Evolutionary conservation across 2,329 filamentous ascomycete genomes (phyloP).

Genomic region (Fusarium sp.): DNA sequence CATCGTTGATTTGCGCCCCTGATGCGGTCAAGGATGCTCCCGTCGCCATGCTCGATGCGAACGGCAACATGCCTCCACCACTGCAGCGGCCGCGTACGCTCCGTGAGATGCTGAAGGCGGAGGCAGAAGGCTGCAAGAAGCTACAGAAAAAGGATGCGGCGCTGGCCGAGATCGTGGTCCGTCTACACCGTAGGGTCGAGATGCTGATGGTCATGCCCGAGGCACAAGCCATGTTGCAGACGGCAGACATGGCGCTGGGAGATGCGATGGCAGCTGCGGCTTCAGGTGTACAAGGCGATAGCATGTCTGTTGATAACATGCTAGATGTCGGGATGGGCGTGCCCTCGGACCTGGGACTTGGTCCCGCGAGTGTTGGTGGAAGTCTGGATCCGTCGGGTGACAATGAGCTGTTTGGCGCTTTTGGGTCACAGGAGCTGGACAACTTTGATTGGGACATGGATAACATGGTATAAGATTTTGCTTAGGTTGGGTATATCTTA

Average conservation of each 20-base stretch:
- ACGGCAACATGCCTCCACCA: constrained; percentile 49
- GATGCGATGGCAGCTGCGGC: constrained; percentile 58
- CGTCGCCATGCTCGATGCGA: constrained; percentile 46
- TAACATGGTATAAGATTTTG: constrained; percentile 4
- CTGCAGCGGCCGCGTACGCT: constrained; percentile 65
- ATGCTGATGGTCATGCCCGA: constrained; percentile 65
- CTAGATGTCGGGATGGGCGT: constrained; percentile 60
- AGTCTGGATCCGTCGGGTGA: constrained; percentile 48
- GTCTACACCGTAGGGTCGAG: constrained; percentile 72
- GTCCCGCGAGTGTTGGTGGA: constrained; percentile 48
- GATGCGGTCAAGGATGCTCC: constrained; percentile 60
- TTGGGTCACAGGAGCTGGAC: constrained; percentile 55
- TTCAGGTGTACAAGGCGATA: constrained; percentile 52
- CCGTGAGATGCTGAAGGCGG: constrained; percentile 67
- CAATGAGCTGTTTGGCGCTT: constrained; percentile 52
- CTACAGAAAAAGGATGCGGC: constrained; percentile 66
- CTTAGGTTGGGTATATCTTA: background rate
- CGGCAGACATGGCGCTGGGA: constrained; percentile 53
- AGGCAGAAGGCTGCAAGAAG: constrained; percentile 67
- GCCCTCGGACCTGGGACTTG: constrained; percentile 52
- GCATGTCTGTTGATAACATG: constrained; percentile 53
- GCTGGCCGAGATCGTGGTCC: constrained; percentile 70
- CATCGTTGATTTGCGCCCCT: constrained; percentile 75
- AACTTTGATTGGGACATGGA: constrained; percentile 27
- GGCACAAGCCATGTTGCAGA: constrained; percentile 55